Evolutionary conservation across 495 filamentous ascomycete species (phyloP).

Genomic region (Neurospora cerealis): DNA sequence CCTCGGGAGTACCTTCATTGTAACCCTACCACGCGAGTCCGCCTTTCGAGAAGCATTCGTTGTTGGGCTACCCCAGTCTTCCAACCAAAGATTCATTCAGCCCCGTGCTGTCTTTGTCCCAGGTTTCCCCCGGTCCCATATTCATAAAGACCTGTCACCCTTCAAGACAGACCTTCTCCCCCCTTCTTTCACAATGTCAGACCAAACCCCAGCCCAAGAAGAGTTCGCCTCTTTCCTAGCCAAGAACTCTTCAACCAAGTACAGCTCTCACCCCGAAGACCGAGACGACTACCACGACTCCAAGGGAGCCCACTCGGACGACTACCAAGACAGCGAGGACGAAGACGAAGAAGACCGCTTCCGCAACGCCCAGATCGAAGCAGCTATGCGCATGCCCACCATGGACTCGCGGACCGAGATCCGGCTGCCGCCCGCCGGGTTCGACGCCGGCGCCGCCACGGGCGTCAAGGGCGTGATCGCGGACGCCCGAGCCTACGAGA

Average conservation of each 20-base stretch:
- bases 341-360: conserved; percentile 47
- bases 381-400: conserved; percentile 47
- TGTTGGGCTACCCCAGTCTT: neutral
- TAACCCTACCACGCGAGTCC: neutral
- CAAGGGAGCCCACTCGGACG: conserved; percentile 34
- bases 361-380: conserved; percentile 48
- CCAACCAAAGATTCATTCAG: neutral
- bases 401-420: conserved; percentile 41
- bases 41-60: neutral
- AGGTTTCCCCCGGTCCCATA: neutral
- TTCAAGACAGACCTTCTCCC: conserved; percentile 1
- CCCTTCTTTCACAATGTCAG: conserved; percentile 39
- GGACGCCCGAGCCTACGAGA: conserved; percentile 84
- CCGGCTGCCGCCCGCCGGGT: conserved; percentile 49
- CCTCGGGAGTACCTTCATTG: neutral
- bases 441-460: conserved; percentile 65
- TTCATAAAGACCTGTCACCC: neutral
- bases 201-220: conserved; percentile 59
- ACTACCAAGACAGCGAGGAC: conserved; percentile 39
- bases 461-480: conserved; percentile 98
- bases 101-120: neutral
- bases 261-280: conserved; percentile 42
- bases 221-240: conserved; percentile 70
- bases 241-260: conserved; percentile 30
- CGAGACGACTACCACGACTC: conserved; percentile 41